Conservation (phyloP, 805 yeast genomes). For the Metschnikowia hibisci region DNA sequence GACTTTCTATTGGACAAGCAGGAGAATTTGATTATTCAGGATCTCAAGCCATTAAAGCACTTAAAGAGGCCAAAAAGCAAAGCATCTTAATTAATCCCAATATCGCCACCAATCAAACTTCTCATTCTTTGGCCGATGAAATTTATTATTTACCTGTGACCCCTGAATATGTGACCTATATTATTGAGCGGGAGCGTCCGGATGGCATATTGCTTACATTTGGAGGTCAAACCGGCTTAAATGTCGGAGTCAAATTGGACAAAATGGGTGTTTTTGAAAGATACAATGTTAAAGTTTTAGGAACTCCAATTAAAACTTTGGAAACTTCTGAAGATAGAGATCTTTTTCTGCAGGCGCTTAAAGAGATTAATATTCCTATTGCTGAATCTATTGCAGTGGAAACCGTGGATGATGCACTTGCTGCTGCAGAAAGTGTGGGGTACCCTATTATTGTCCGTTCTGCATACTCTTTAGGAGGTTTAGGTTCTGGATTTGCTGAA, state of each 20-base stretch:
- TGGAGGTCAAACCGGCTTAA: conserved; percentile 98
- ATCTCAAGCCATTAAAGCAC: conserved; percentile 95
- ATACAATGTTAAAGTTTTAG: conserved; percentile 89
- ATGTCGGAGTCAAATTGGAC: conserved; percentile 92
- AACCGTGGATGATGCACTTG: conserved; percentile 85
- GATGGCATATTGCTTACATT: conserved; percentile 94
- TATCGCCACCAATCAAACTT: conserved; percentile 95
- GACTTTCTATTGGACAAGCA: conserved; percentile 95
- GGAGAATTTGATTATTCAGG: conserved; percentile 98
- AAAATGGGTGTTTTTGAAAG: conserved; percentile 92
- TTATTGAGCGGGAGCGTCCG: conserved; percentile 93
- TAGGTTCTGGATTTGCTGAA: conserved; percentile 95
- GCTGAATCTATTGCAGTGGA: conserved; percentile 97
- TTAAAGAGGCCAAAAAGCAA: conserved; percentile 81
- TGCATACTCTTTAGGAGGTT: conserved; percentile 95
- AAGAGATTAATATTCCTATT: conserved; percentile 91
- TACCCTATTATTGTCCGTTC: conserved; percentile 97
- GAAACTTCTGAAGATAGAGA: conserved; percentile 98
- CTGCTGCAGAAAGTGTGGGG: conserved; percentile 84
- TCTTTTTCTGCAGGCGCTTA: conserved; percentile 88
- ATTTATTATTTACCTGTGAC: conserved; percentile 95
- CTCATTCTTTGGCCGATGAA: conserved; percentile 92
- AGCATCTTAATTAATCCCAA: conserved; percentile 91
- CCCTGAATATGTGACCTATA: conserved; percentile 91
- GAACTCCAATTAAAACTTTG: conserved; percentile 94